Percentiles rank a stretch among this genome's conserved stretches.
Evolutionary conservation across 805 yeast genomes (phyloP).

Genomic region (Ogataea glucozyma): DNA sequence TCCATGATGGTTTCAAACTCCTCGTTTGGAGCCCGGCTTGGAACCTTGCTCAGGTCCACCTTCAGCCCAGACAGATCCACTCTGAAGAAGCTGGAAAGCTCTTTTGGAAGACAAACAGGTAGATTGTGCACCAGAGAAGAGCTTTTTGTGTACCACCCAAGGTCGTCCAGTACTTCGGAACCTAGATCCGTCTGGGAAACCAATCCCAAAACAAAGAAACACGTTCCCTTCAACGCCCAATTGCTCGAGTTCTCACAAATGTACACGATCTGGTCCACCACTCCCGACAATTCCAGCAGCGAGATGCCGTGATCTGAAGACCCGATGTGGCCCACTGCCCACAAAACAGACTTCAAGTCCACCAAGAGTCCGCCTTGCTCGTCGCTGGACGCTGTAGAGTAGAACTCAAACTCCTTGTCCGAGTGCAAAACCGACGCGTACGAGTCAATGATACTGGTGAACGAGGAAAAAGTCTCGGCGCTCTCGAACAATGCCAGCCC

Average conservation of each 20-base stretch:
- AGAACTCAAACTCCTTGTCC: conserved; percentile 23
- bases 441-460: conserved; percentile 20
- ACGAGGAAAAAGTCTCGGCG: conserved; percentile 29
- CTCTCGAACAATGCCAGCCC: conserved; percentile 63
- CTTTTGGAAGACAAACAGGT: conserved; percentile 31
- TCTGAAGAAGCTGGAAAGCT: conserved; percentile 21
- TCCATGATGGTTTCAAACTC: conserved; percentile 26
- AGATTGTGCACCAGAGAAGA: conserved; percentile 43
- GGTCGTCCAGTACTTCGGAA: conserved; percentile 78
- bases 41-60: conserved; percentile 12
- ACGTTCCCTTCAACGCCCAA: conserved; percentile 70
- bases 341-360: conserved; percentile 70
- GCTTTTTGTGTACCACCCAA: conserved; percentile 64
- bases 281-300: conserved; percentile 48
- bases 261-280: conserved; percentile 53
- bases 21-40: conserved; percentile 14
- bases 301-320: conserved; percentile 69
- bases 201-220: conserved; percentile 76
- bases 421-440: conserved; percentile 20
- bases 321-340: conserved; percentile 88
- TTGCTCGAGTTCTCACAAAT: conserved; percentile 49
- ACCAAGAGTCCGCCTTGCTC: conserved; percentile 39
- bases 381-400: conserved; percentile 18
- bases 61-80: conserved; percentile 9
- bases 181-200: conserved; percentile 76